These are phyloP conservation scores for Nepenthes alata DNA, from an alignment of 179 eudicot genomes.

Conservation along the genomic window DNA sequence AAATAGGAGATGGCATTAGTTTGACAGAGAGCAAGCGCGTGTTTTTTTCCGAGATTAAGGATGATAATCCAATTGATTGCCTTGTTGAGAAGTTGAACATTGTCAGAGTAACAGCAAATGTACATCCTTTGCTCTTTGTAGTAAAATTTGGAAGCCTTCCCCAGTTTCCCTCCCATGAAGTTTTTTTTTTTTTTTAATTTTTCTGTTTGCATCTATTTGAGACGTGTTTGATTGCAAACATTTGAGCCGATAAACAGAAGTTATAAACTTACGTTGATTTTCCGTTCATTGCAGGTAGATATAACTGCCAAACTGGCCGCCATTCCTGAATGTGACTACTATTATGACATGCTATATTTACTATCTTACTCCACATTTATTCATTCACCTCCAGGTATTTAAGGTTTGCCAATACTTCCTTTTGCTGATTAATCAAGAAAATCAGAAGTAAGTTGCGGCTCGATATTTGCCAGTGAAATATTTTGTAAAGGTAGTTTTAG, in stretches of 20 bases:
- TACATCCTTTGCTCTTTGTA: conserved; percentile 8
- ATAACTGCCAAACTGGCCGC: conserved; percentile 11
- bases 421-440: background rate
- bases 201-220: background rate
- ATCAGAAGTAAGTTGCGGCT: background rate
- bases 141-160: background rate
- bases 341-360: conserved; percentile 36
- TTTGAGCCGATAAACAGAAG: no score
- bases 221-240: background rate
- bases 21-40: conserved; percentile 34
- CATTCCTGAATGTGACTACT: conserved; percentile 42
- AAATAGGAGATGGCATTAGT: conserved; percentile 15
- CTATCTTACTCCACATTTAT: conserved; percentile 25
- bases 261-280: no score
- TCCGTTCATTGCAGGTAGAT: conserved; percentile 25
- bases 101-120: conserved; percentile 29
- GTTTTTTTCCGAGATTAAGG: conserved; percentile 55
- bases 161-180: background rate
- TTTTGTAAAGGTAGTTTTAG: background rate
- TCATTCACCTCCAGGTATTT: conserved; percentile 29
- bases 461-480: background rate
- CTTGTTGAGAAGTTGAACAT: conserved; percentile 45
- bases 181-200: no score
- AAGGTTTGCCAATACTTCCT: no score
- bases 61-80: conserved; percentile 71